These are phyloP conservation scores for Aleurites moluccanus DNA, from an alignment of 441 rosid species.

Conservation along the genomic window DNA sequence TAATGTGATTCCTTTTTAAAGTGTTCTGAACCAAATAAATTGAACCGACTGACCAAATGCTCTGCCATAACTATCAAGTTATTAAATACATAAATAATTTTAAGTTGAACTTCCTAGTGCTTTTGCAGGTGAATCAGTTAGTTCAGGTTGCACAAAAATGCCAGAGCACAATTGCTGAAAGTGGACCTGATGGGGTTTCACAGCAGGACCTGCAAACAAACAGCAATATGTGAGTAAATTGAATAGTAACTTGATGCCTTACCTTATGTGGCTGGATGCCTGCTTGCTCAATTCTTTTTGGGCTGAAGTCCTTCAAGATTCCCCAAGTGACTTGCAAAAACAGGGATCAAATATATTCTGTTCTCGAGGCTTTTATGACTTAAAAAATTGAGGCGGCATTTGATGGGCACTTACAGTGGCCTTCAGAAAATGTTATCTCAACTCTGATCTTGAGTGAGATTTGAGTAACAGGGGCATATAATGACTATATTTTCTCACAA, in stretches of 20 bases:
- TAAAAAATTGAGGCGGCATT: not conserved
- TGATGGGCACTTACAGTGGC: not conserved
- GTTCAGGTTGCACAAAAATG: slow-evolving; percentile 97
- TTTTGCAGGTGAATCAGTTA: slow-evolving; percentile 80
- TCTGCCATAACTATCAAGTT: not conserved
- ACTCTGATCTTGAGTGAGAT: not conserved
- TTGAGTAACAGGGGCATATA: not conserved
- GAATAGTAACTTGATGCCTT: not conserved
- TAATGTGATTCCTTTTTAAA: not conserved
- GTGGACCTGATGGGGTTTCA: slow-evolving; percentile 89
- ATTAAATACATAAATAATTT: not conserved
- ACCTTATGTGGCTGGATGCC: slow-evolving; percentile 4
- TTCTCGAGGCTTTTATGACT: not conserved
- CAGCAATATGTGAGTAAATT: slow-evolving; percentile 76
- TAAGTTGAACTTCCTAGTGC: slow-evolving; percentile 1
- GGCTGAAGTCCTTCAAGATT: not conserved
- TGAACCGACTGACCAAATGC: not conserved
- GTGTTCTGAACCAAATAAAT: not conserved
- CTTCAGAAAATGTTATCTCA: not conserved
- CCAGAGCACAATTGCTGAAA: slow-evolving; percentile 86
- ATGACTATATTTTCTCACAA: not conserved
- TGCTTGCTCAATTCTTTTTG: not conserved
- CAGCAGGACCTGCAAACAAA: slow-evolving; percentile 90
- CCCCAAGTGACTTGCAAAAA: not conserved
- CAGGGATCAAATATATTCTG: not conserved